Evolutionary conservation across 768 basidiomycete species (phyloP), one percentile per base, ranked within the genome.

Genomic region (Trametes cubensis): DNA sequence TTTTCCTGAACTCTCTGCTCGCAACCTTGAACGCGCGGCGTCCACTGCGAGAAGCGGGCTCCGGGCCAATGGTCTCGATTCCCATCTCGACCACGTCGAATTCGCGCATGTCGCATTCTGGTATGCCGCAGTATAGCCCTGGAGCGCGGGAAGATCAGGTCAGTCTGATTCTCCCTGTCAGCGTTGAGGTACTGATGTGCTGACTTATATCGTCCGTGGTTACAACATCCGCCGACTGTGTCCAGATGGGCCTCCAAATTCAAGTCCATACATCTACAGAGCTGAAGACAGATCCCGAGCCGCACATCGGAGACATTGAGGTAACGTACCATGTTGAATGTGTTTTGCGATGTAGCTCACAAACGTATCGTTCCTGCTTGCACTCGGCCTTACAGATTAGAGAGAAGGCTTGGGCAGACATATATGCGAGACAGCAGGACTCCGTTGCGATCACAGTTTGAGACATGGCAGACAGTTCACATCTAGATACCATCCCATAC

Each of bases 1-100:
- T 67, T 2, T 60, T 62, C 55, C 44, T 65, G 8, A 63, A 62
- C 53, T 65, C 66, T 17, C 21, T 67, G n/a, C 58, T 67, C n/a
- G 63, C 63, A 2, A 60, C 66, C 28, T 38, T 67, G n/a, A 67
- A 67, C 45, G 64, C 61, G 6, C 52, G 66, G 25, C 58, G 44
- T 13, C 34, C 42, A 5, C 46, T 67, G 13, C 55, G 66, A 23
- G 63, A 58, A 25, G 38, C 41, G 6, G 45, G 25, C 21, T 44
- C 61, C 5, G 58, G 48, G 17, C 45, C 44, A 23, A 51, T 64
- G 58, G 48, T 64, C 2, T 64, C 63, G 7, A 56, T 64, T 18
- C 63, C 63, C 4, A 44, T 64, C 18, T 60, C 63, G 14, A 45
- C 42, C 10, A 62, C 61, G 5, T 38, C 58, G 6, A 56, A 48